phyloP scores from a whole-genome alignment of 306 rosid genomes.

The Arachis hypogaea region DNA sequence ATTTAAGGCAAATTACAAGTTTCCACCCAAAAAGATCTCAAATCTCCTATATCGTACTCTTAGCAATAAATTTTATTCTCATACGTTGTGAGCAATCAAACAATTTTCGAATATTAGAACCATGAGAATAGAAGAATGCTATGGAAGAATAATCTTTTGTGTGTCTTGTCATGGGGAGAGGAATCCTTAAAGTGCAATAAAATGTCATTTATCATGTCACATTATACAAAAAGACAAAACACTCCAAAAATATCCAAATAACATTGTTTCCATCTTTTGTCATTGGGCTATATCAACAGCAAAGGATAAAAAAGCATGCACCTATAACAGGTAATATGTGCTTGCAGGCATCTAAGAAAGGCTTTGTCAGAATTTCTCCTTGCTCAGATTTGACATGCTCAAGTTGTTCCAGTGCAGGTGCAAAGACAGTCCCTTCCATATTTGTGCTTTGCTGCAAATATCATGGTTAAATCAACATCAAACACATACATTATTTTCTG shows the following conservation, averaged over 20 bases:
- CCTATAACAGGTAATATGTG: constrained; percentile 89
- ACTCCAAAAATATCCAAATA: constrained; percentile 5
- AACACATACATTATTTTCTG: not conserved
- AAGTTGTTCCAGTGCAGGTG: constrained; percentile 80
- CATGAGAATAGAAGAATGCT: no score
- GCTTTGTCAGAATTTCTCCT: constrained; percentile 75
- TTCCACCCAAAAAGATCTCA: no score
- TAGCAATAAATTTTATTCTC: no score
- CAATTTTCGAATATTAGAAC: no score
- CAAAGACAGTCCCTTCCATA: constrained; percentile 81
- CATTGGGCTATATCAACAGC: not conserved
- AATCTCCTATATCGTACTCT: no score
- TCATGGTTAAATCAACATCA: not conserved
- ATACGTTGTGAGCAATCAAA: no score
- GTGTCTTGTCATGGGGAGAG: constrained; percentile 8
- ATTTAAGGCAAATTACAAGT: no score
- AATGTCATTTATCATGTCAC: constrained; percentile 1
- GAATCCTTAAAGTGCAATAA: not conserved
- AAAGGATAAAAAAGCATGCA: constrained; percentile 37
- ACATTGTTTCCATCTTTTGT: constrained; percentile 14
- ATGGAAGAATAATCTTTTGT: not conserved
- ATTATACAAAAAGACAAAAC: constrained; percentile 5
- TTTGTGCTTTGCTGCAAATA: constrained; percentile 47
- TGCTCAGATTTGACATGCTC: constrained; percentile 66
- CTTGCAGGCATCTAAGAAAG: constrained; percentile 93